phyloP scores from a whole-genome alignment of 2,329 filamentous ascomycete genomes.

The Fusarium nematophilum region DNA sequence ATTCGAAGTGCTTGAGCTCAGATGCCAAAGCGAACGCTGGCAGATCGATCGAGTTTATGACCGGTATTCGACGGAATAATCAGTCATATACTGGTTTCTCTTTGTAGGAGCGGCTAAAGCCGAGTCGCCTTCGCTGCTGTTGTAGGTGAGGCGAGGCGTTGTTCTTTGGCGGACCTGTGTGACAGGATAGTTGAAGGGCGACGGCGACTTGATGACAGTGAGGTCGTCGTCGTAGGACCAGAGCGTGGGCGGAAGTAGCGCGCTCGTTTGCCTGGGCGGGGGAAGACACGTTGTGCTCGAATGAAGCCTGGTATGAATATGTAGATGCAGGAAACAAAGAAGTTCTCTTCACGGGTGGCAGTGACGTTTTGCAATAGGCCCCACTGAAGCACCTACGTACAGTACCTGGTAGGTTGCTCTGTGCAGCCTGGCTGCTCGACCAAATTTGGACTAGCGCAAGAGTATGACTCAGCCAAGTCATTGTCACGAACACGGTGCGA shows the following conservation, averaged over 20 bases:
- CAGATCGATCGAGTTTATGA: not conserved
- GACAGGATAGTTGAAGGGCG: slow-evolving; percentile 12
- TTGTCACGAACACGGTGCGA: slow-evolving; percentile 13
- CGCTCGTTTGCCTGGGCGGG: slow-evolving; percentile 10
- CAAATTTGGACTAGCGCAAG: slow-evolving; percentile 27
- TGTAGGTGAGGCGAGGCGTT: slow-evolving; percentile 7
- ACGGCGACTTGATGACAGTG: slow-evolving; percentile 8
- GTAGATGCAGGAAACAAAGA: slow-evolving; percentile 29
- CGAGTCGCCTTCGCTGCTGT: slow-evolving; percentile 1
- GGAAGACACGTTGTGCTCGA: slow-evolving; percentile 5
- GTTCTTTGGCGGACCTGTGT: slow-evolving; percentile 9
- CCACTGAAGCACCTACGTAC: slow-evolving; percentile 23
- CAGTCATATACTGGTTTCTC: not conserved
- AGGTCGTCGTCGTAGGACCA: not conserved
- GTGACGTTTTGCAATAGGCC: slow-evolving; percentile 42
- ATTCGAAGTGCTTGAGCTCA: slow-evolving; percentile 5
- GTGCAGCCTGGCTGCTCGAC: slow-evolving; percentile 23
- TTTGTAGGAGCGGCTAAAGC: slow-evolving; percentile 3
- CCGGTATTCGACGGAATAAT: not conserved
- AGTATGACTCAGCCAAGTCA: not conserved
- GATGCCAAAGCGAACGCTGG: not conserved
- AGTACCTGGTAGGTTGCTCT: no score
- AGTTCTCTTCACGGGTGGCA: slow-evolving; percentile 26
- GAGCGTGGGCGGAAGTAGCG: not conserved
- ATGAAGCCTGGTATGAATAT: slow-evolving; percentile 3